Percentiles rank a stretch among this genome's conserved stretches.
Evolutionary conservation across 2,329 filamentous ascomycete genomes (phyloP).

Genomic region (Fusarium acutatum): DNA sequence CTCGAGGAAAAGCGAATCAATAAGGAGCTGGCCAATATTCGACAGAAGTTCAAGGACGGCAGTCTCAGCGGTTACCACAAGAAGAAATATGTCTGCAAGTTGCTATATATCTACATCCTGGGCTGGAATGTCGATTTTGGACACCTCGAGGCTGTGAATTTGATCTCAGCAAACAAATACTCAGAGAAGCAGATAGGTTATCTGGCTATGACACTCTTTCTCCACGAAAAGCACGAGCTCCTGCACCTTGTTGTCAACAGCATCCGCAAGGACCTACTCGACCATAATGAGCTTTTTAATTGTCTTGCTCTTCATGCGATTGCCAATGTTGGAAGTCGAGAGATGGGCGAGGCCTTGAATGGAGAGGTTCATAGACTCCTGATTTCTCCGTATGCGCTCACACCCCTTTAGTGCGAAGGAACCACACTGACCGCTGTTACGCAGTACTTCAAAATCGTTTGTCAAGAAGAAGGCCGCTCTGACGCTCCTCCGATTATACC

Average conservation of each 20-base stretch:
- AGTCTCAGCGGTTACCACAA: conserved; percentile 96
- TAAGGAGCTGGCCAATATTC: conserved; percentile 98
- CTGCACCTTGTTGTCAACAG: conserved; percentile 97
- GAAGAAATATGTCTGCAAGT: conserved; percentile 99
- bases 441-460: conserved; percentile 82
- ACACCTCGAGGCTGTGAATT: conserved; percentile 96
- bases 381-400: conserved; percentile 82
- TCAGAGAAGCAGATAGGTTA: conserved; percentile 99
- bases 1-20: conserved; percentile 99
- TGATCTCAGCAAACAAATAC: conserved; percentile 96
- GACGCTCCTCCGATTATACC: conserved; percentile 90
- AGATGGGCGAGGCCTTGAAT: conserved; percentile 96
- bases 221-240: conserved; percentile 96
- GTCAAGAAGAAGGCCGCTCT: conserved; percentile 99
- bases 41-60: conserved; percentile 97
- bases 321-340: conserved; percentile 93
- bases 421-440: conserved; percentile 6
- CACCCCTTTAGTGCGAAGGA: not conserved
- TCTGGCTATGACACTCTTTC: conserved; percentile 93
- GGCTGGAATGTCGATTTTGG: conserved; percentile 99
- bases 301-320: conserved; percentile 96
- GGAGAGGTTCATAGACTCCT: conserved; percentile 90
- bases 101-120: conserved; percentile 98
- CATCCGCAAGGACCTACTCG: conserved; percentile 93
- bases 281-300: conserved; percentile 97